Evolutionary conservation across 169 alveolate species (phyloP).

Genomic region (Neospora caninum): DNA sequence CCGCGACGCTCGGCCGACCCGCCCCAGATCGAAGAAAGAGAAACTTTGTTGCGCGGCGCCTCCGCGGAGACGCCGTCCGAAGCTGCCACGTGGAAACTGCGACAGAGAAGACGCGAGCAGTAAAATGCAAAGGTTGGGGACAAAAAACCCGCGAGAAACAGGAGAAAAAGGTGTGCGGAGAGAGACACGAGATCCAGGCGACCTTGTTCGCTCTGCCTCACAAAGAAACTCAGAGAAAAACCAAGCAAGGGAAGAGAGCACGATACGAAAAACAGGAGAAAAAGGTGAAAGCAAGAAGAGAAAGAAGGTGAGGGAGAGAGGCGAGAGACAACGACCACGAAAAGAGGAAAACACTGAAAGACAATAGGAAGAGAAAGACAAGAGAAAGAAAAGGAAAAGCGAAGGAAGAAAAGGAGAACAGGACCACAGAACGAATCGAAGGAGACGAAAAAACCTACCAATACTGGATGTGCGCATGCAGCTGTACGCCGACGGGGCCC

Average conservation of each 20-base stretch:
- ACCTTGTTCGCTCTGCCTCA: too few species aligned
- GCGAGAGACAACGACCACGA: too few species aligned
- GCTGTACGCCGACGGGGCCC: background rate
- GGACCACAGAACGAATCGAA: background rate
- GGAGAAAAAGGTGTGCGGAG: background rate
- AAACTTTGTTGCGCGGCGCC: background rate
- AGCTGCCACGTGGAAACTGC: background rate
- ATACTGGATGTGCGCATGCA: background rate
- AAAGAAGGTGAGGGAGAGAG: background rate
- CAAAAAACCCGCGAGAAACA: background rate
- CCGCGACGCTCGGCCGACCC: background rate
- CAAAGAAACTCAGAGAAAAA: too few species aligned
- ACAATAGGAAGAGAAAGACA: too few species aligned
- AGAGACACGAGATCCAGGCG: too few species aligned
- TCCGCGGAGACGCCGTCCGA: background rate
- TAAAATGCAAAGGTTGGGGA: background rate
- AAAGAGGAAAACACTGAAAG: background rate
- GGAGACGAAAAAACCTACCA: background rate
- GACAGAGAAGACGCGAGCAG: background rate
- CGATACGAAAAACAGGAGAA: background rate
- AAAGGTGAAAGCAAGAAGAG: background rate
- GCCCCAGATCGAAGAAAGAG: background rate
- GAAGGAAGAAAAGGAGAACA: background rate
- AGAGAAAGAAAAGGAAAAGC: background rate
- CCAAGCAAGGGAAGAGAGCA: background rate